A percentile compares a stretch with the other conserved stretches of the same genome.
Conservation (phyloP, 148 eudicot species). For the Cornus suecica region DNA sequence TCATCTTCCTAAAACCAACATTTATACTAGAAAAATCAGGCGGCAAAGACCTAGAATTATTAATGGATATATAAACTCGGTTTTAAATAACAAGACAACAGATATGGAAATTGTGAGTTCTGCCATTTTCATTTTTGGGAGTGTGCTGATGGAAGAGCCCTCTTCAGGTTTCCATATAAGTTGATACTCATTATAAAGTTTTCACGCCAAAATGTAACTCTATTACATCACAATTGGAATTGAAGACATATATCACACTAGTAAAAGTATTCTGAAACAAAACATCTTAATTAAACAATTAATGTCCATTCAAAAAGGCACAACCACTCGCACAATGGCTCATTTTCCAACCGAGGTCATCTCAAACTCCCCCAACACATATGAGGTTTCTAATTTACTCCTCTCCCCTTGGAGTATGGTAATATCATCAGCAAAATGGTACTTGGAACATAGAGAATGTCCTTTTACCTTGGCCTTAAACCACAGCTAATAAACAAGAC, state of each 20-base stretch:
- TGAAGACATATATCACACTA: no score
- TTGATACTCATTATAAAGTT: not conserved
- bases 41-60: not conserved
- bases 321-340: not conserved
- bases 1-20: constrained; percentile 54
- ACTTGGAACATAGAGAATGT: not conserved
- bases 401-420: not conserved
- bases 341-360: not conserved
- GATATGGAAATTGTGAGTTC: not conserved
- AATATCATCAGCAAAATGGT: not conserved
- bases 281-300: constrained; percentile 1
- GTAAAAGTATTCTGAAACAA: no score
- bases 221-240: not conserved
- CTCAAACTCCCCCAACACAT: not conserved
- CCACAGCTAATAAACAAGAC: not conserved
- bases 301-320: not conserved
- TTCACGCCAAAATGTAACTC: not conserved
- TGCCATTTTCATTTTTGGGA: not conserved
- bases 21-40: not conserved
- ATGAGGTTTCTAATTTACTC: not conserved
- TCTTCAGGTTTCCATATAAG: not conserved
- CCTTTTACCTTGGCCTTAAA: not conserved
- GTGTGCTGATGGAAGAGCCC: not conserved
- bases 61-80: not conserved
- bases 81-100: not conserved